These are phyloP conservation scores for Parmelia sp. DNA, from an alignment of 495 filamentous ascomycete genomes.

Conservation along the genomic window DNA sequence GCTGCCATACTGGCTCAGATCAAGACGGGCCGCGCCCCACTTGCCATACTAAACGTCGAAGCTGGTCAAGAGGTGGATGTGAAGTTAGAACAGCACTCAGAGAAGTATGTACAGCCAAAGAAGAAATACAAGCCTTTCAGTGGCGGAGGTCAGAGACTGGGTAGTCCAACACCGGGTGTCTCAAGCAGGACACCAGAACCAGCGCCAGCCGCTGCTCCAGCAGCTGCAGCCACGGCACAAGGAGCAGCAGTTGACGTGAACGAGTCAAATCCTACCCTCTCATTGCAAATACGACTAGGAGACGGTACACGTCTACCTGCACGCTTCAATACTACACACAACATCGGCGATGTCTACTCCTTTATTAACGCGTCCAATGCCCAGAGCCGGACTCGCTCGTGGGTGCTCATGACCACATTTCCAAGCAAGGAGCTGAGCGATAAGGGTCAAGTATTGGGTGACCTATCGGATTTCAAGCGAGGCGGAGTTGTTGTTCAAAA, in stretches of 20 bases:
- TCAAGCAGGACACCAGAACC: conserved; percentile 36
- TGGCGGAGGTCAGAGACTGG: conserved; percentile 78
- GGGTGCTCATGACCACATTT: conserved; percentile 90
- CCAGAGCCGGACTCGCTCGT: conserved; percentile 51
- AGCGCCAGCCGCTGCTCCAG: conserved; percentile 30
- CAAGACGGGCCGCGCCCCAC: conserved; percentile 75
- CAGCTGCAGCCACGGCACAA: conserved; percentile 31
- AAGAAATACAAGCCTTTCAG: conserved; percentile 82
- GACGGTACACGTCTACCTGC: conserved; percentile 81
- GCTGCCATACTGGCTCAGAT: conserved; percentile 76
- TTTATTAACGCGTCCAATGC: conserved; percentile 70
- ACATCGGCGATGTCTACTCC: conserved; percentile 81
- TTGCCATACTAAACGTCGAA: conserved; percentile 82
- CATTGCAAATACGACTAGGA: conserved; percentile 80
- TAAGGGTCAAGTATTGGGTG: conserved; percentile 58
- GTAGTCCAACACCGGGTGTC: conserved; percentile 75
- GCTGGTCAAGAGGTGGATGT: conserved; percentile 85
- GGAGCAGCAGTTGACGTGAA: conserved; percentile 50
- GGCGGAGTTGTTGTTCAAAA: conserved; percentile 85
- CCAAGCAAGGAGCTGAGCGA: conserved; percentile 89
- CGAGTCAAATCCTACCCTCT: conserved; percentile 67
- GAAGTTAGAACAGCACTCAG: conserved; percentile 76
- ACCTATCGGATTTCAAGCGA: conserved; percentile 76
- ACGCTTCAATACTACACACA: conserved; percentile 88
- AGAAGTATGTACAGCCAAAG: conserved; percentile 75